Evolutionary conservation across 495 filamentous ascomycete genomes (phyloP), one percentile per base, ranked within the genome.

Genomic region (Hapsidospora chrysogenum): DNA sequence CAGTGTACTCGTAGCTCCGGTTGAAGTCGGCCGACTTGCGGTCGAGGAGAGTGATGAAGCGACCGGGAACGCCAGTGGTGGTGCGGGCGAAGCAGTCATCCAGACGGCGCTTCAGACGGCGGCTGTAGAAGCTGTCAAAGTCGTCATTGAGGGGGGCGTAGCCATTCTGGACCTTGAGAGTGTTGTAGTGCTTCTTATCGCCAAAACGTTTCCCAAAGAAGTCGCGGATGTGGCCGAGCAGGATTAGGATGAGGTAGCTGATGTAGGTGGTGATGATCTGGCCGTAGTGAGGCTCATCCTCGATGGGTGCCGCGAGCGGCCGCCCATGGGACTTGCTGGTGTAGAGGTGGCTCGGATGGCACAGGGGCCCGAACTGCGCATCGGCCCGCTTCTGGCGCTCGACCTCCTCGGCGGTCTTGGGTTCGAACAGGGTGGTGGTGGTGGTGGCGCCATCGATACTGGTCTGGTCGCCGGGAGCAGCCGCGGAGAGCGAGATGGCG

Each of bases 121-220:
- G 73, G 25, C 89, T 81, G 57, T 97, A 97, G 56, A 97, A 97
- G 56, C 85, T 96, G 61, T 97, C 89, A 46, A 97, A 97, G 56
- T 96, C 89, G 44, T 83, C 92, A 56, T 95, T 95, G 45, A 97
- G 63, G n/a, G 89, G 82, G 13, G 85, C 89, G 53, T 94, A 95
- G 28, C 89, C 89, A 55, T 95, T 81, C 34, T 68, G 63, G 16
- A 73, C 68, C 52, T 78, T 82, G 46, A 97, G 58, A 45, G 92
- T 78, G 47, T 71, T 72, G 57, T 97, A 97, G 37, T 77, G 64
- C 34, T 78, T 72, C 45, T 67, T 63, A 46, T 84, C 68, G 48
- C 78, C 74, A 56, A 96, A 94, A 16, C 84, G 73, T 62, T 95
- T 96, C 45, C 92, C 89, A 51, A 97, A 97, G 57, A 94, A 97